Evolutionary conservation across 192 early-diverging fungal genomes (phyloP), one percentile per base, ranked within the genome.

Genomic region (Coemansia sp.): DNA sequence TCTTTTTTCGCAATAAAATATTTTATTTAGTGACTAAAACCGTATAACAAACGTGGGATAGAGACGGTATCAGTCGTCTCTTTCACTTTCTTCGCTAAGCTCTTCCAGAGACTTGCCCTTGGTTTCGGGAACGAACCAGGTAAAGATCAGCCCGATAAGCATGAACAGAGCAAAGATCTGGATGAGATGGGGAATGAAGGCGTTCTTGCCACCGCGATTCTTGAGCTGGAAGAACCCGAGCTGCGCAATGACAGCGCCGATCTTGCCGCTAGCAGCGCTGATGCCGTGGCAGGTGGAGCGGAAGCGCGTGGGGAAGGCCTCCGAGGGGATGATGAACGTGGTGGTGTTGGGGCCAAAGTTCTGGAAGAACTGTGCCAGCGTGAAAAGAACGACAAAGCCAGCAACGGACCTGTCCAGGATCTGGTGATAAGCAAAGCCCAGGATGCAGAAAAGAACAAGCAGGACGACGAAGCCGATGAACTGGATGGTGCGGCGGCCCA

Each of bases 271-370:
- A 24, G 88, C 90, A 16, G 90, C 90, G 24, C 86, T 86, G 61
- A 92, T 90, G 71, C 90, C 90, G 64, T 90, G 89, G 56, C 85
- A 82, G 6, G 90, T 90, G 10, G 90, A 88, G 51, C 89, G 81
- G 73, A 87, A 90, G n/a, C 88, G 85, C 19, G 90, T 92, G 7
- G 90, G 90, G 76, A 89, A 92, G 16, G 84, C 81, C 75, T 92
- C 90, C 60, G 86, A 83, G 39, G 90, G 90, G 52, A 90, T 82
- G 49, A 92, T 88, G 52, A 92, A 92, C 4, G 90, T 92, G 13
- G 94, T 98, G 11, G 86, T 61, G 80, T 98, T 98, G 46, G 95
- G 95, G 24, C 95, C 95, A 83, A 92, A 97, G 84, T 97, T 93
- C 84, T 90, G 90, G 85, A 95, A 91, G 68, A 92, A 81, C 61